phyloP scores from a whole-genome alignment of 768 basidiomycete genomes.

The Mycena olivaceomarginata region DNA sequence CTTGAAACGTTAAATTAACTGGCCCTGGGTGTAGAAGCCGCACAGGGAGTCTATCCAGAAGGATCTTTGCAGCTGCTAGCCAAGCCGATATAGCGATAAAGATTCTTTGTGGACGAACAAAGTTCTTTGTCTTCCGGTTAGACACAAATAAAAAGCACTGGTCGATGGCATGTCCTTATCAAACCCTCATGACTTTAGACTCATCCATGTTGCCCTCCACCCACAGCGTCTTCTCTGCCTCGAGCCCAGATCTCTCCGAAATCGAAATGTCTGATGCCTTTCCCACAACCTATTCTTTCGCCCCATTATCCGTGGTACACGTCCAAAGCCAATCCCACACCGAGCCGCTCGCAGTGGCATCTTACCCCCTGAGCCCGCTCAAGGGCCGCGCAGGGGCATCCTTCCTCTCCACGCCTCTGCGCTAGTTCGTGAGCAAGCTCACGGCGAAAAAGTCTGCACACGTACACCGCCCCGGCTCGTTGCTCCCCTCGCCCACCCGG shows the following conservation, averaged over 20 bases:
- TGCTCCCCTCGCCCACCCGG: background rate
- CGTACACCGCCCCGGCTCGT: background rate
- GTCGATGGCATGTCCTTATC: no score
- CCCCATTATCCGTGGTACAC: background rate
- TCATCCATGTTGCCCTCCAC: background rate
- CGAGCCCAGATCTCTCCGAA: background rate
- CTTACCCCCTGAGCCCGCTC: constrained; percentile 3
- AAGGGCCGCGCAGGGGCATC: background rate
- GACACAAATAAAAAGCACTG: no score
- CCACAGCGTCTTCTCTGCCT: background rate
- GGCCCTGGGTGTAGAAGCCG: no score
- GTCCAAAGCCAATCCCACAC: no score
- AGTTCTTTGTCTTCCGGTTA: no score
- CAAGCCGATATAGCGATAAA: no score
- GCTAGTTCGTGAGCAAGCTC: background rate
- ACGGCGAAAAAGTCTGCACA: background rate
- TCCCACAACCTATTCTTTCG: background rate
- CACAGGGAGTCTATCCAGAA: no score
- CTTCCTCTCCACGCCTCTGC: background rate
- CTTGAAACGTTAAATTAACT: no score
- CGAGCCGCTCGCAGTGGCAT: constrained; percentile 12
- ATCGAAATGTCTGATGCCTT: background rate
- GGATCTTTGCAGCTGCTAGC: no score
- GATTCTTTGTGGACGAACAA: no score
- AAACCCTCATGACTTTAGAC: no score